Evolutionary conservation across 164 flowering plant species (phyloP).

Genomic region (Annona cherimola): DNA sequence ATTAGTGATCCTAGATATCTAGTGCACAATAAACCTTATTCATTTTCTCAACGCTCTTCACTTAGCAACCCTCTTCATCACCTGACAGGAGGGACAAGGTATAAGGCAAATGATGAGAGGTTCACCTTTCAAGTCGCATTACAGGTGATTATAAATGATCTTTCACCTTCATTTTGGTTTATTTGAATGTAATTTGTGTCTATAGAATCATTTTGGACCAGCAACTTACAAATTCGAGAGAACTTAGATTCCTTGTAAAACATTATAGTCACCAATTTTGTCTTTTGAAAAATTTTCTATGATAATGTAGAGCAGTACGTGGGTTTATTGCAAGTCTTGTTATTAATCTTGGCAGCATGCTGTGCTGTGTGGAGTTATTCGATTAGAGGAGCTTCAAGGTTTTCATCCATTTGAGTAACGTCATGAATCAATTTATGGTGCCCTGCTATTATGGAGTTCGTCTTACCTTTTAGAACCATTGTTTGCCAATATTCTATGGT

Average conservation of each 20-base stretch:
- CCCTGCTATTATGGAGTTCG: background rate
- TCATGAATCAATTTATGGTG: background rate
- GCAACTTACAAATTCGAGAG: too few species aligned
- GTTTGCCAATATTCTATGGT: too few species aligned
- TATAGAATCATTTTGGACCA: too few species aligned
- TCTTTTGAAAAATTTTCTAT: too few species aligned
- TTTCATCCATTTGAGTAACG: background rate
- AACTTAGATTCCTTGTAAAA: too few species aligned
- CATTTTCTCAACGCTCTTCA: constrained; percentile 22
- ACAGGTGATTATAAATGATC: constrained; percentile 40
- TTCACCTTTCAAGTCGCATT: constrained; percentile 75
- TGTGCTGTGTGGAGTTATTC: background rate
- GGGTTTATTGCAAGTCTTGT: too few species aligned
- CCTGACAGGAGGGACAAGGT: constrained; percentile 33
- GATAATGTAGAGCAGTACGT: too few species aligned
- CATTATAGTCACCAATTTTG: too few species aligned
- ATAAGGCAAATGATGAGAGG: constrained; percentile 60
- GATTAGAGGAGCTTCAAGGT: background rate
- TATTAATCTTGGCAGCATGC: background rate
- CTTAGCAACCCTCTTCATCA: constrained; percentile 22
- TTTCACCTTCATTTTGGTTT: background rate
- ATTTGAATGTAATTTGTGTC: background rate
- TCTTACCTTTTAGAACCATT: background rate
- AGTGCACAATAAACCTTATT: constrained; percentile 18
- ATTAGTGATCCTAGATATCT: constrained; percentile 42